Percentiles rank a stretch among this genome's conserved stretches.
Evolutionary conservation across 129 eudicot genomes (phyloP).

Genomic region (Helichrysum umbraculigerum): DNA sequence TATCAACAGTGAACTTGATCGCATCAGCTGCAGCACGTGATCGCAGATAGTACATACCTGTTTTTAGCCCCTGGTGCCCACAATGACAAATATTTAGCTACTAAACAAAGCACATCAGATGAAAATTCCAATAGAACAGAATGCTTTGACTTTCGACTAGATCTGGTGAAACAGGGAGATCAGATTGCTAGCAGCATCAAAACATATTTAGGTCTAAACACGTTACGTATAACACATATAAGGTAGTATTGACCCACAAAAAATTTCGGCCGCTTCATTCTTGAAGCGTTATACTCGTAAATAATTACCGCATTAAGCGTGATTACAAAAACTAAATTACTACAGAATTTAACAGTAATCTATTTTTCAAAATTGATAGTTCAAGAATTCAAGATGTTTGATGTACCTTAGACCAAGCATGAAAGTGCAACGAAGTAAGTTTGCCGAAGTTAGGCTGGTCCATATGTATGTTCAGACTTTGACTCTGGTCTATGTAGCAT

Average conservation of each 20-base stretch:
- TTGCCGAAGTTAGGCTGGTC: slow-evolving; percentile 88
- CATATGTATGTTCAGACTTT: slow-evolving; percentile 92
- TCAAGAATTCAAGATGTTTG: background rate
- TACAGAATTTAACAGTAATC: too few relatives aligned
- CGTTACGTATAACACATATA: too few relatives aligned
- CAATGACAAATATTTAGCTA: background rate
- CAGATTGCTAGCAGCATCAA: too few relatives aligned
- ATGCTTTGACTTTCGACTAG: background rate
- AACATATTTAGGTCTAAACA: too few relatives aligned
- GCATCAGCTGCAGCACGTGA: slow-evolving; percentile 99
- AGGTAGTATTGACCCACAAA: too few relatives aligned
- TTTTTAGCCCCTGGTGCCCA: slow-evolving; percentile 74
- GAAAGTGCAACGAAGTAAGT: slow-evolving; percentile 89
- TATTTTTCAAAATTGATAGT: background rate
- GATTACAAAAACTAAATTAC: too few relatives aligned
- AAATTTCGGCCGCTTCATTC: too few relatives aligned
- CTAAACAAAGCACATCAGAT: background rate
- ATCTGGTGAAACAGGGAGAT: too few relatives aligned
- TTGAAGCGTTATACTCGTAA: too few relatives aligned
- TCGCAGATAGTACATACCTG: slow-evolving; percentile 88
- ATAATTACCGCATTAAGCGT: too few relatives aligned
- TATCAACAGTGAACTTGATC: slow-evolving; percentile 92
- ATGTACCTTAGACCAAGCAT: slow-evolving; percentile 88
- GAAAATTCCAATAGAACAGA: background rate
- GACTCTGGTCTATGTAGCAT: slow-evolving; percentile 96